Evolutionary conservation across 2,329 filamentous ascomycete genomes (phyloP).

Genomic region (Colletotrichum incanum): DNA sequence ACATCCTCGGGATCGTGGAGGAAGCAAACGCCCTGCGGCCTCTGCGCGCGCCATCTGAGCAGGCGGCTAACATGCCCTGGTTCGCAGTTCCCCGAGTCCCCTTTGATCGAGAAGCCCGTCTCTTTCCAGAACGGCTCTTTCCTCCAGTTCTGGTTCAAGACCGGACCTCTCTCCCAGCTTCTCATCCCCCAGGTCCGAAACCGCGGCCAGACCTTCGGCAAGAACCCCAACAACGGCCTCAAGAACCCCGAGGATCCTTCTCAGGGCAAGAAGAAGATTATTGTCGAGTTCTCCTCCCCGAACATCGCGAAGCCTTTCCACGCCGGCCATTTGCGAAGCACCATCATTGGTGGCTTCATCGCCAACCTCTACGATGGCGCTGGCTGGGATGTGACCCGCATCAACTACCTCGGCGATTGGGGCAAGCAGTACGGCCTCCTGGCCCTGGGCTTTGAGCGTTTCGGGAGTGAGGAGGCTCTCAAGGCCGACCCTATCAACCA

Average conservation of each 20-base stretch:
- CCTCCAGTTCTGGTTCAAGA: slow-evolving; percentile 85
- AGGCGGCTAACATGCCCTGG: not conserved
- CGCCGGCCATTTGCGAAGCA: slow-evolving; percentile 82
- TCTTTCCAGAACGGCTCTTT: slow-evolving; percentile 73
- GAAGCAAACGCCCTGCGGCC: not conserved
- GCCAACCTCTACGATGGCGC: slow-evolving; percentile 79
- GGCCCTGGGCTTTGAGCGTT: slow-evolving; percentile 82
- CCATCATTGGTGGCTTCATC: slow-evolving; percentile 85
- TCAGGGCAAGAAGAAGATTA: slow-evolving; percentile 75
- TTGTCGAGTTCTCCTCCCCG: slow-evolving; percentile 88
- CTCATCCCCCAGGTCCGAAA: slow-evolving; percentile 80
- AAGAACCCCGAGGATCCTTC: slow-evolving; percentile 74
- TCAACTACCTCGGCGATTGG: slow-evolving; percentile 88
- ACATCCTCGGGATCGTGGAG: not conserved
- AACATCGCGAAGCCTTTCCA: slow-evolving; percentile 92
- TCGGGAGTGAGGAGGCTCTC: slow-evolving; percentile 81
- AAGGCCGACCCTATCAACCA: slow-evolving; percentile 84
- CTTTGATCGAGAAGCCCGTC: slow-evolving; percentile 79
- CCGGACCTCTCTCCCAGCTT: slow-evolving; percentile 74
- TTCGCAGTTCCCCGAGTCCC: slow-evolving; percentile 79
- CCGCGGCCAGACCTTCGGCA: slow-evolving; percentile 74
- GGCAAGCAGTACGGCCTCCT: slow-evolving; percentile 84
- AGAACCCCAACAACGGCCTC: slow-evolving; percentile 73
- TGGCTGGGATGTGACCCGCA: slow-evolving; percentile 81
- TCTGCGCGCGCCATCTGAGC: not conserved